Evolutionary conservation across 2,329 filamentous ascomycete genomes (phyloP).

Genomic region (Hypoxylon sp.): DNA sequence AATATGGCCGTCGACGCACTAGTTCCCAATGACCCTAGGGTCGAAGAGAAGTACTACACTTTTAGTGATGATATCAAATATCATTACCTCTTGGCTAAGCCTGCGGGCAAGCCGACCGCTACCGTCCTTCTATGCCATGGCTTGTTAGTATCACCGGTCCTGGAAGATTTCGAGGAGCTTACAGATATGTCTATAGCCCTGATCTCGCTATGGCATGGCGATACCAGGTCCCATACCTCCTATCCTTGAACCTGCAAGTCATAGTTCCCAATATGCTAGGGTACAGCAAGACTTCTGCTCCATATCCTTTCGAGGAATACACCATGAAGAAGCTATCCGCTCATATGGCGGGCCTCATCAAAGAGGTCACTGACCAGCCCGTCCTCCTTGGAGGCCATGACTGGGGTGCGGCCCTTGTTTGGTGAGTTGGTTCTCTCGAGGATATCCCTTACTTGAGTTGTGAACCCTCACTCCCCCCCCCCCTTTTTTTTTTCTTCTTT

Average conservation of each 20-base stretch:
- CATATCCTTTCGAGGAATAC: slow-evolving; percentile 72
- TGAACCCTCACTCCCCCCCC: background rate
- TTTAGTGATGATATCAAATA: slow-evolving; percentile 77
- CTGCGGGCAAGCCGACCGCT: slow-evolving; percentile 57
- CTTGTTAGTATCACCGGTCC: slow-evolving; percentile 40
- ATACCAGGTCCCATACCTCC: slow-evolving; percentile 83
- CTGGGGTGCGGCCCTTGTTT: slow-evolving; percentile 86
- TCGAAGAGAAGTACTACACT: slow-evolving; percentile 70
- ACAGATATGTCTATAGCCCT: slow-evolving; percentile 73
- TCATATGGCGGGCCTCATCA: slow-evolving; percentile 79
- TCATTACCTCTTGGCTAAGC: slow-evolving; percentile 69
- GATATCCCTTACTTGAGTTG: background rate
- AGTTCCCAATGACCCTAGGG: slow-evolving; percentile 72
- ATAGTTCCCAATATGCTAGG: slow-evolving; percentile 89
- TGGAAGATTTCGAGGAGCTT: slow-evolving; percentile 3
- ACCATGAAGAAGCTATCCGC: slow-evolving; percentile 77
- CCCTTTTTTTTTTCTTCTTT: background rate
- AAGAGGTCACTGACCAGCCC: slow-evolving; percentile 61
- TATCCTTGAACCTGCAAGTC: slow-evolving; percentile 79
- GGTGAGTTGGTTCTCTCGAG: slow-evolving; percentile 51
- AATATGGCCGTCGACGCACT: slow-evolving; percentile 68
- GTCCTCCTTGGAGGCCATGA: slow-evolving; percentile 93
- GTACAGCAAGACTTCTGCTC: slow-evolving; percentile 81
- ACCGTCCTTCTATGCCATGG: slow-evolving; percentile 62
- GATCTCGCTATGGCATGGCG: slow-evolving; percentile 89